These are phyloP conservation scores for Colletotrichum incanum DNA, from an alignment of 2,329 filamentous ascomycete genomes.

Conservation along the genomic window DNA sequence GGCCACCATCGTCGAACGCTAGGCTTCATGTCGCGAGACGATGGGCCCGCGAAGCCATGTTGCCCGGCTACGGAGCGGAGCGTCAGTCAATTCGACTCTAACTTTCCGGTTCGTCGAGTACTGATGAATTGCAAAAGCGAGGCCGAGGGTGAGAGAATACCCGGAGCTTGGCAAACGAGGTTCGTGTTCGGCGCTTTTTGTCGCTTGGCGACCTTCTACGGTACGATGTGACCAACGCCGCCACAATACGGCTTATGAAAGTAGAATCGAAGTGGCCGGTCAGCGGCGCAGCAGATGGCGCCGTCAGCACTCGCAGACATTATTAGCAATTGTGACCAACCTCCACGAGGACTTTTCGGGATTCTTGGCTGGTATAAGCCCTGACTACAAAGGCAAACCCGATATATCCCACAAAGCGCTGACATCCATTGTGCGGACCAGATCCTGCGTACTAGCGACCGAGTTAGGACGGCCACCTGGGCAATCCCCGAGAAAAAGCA, in stretches of 20 bases:
- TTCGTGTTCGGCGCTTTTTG: constrained; percentile 31
- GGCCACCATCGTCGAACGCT: constrained; percentile 1
- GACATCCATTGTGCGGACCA: neutral
- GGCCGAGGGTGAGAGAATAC: neutral
- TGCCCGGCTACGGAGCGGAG: neutral
- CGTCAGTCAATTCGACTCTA: neutral
- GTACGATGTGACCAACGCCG: constrained; percentile 18
- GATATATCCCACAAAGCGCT: neutral
- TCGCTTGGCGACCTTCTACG: constrained; percentile 16
- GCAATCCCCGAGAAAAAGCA: neutral
- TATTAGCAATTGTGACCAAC: neutral
- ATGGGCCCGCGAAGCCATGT: neutral
- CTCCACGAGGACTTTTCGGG: neutral
- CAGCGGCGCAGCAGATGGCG: constrained; percentile 20
- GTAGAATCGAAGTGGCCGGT: constrained; percentile 8
- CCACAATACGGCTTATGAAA: constrained; percentile 16
- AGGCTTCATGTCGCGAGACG: constrained; percentile 10
- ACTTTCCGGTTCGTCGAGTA: neutral
- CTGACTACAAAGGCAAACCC: neutral
- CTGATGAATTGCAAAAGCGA: neutral
- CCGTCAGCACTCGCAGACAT: constrained; percentile 9
- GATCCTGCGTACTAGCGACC: neutral
- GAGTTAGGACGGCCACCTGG: neutral
- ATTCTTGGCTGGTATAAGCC: neutral
- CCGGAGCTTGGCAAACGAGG: neutral